Conservation (phyloP, 2,329 filamentous ascomycete genomes). For the Sordariomycetes sp. region DNA sequence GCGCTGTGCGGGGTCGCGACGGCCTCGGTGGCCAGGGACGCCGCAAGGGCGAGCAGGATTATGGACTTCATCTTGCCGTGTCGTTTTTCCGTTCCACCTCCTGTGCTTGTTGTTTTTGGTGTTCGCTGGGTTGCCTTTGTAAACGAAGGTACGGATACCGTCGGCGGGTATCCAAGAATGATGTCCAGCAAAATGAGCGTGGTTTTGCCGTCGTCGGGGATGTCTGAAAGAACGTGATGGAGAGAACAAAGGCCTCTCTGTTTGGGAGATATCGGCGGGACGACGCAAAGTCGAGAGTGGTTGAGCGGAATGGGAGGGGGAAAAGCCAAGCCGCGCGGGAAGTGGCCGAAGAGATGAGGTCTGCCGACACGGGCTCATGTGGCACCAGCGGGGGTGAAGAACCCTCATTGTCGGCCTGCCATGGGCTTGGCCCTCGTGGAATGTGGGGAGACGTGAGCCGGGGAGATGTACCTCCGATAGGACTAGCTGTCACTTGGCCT, state of each 20-base stretch:
- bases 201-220: background rate
- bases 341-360: background rate
- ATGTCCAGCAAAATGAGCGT: background rate
- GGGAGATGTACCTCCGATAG: background rate
- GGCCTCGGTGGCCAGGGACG: conserved; percentile 34
- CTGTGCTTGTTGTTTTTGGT: background rate
- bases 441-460: background rate
- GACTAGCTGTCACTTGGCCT: background rate
- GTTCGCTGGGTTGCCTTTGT: background rate
- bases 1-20: conserved; percentile 46
- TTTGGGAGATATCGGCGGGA: background rate
- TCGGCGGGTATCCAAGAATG: background rate
- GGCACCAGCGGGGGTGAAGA: background rate
- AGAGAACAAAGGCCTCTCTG: conserved; percentile 1
- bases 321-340: background rate
- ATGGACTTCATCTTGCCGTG: conserved; percentile 31
- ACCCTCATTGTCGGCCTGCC: background rate
- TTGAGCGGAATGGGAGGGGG: background rate
- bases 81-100: background rate
- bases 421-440: background rate
- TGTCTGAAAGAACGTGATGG: conserved; percentile 3
- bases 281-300: background rate
- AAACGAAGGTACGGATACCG: background rate
- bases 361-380: background rate
- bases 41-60: conserved; percentile 35